These are phyloP conservation scores for Suzukiozyma palmioleophila DNA, from an alignment of 1,139 yeast species.

Conservation along the genomic window DNA sequence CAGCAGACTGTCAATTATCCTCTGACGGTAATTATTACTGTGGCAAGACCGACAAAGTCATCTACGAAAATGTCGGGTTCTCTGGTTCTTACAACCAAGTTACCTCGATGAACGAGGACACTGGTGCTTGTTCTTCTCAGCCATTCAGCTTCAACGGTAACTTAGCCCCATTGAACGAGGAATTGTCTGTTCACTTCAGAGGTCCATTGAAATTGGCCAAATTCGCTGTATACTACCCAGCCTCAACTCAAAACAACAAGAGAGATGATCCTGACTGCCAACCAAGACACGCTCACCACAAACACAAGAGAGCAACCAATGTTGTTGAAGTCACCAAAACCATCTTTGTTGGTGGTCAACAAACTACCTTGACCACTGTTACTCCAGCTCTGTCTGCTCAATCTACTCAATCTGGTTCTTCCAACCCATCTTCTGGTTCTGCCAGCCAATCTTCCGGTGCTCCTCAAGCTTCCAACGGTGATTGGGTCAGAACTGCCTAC, in stretches of 20 bases:
- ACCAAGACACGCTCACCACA: slow-evolving; percentile 50
- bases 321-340: slow-evolving; percentile 72
- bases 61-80: slow-evolving; percentile 65
- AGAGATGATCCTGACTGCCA: slow-evolving; percentile 41
- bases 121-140: slow-evolving; percentile 52
- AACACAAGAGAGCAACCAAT: slow-evolving; percentile 59
- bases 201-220: slow-evolving; percentile 65
- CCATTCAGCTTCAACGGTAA: slow-evolving; percentile 51
- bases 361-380: slow-evolving; percentile 30
- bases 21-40: slow-evolving; percentile 80
- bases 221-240: slow-evolving; percentile 60
- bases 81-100: slow-evolving; percentile 63
- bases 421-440: slow-evolving; percentile 42
- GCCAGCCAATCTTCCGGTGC: slow-evolving; percentile 26
- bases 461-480: slow-evolving; percentile 33
- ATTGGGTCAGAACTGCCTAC: slow-evolving; percentile 75
- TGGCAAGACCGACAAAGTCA: slow-evolving; percentile 59
- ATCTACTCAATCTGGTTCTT: slow-evolving; percentile 11
- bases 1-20: neutral
- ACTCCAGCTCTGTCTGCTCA: slow-evolving; percentile 11
- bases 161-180: slow-evolving; percentile 65
- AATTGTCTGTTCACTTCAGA: slow-evolving; percentile 75
- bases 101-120: slow-evolving; percentile 42
- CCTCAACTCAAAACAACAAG: slow-evolving; percentile 23
- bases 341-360: slow-evolving; percentile 54